A percentile compares a stretch with the other conserved stretches of the same genome.
These are phyloP conservation scores for Aaosphaeria arxii DNA, from an alignment of 2,329 filamentous ascomycete genomes.

Conservation along the genomic window DNA sequence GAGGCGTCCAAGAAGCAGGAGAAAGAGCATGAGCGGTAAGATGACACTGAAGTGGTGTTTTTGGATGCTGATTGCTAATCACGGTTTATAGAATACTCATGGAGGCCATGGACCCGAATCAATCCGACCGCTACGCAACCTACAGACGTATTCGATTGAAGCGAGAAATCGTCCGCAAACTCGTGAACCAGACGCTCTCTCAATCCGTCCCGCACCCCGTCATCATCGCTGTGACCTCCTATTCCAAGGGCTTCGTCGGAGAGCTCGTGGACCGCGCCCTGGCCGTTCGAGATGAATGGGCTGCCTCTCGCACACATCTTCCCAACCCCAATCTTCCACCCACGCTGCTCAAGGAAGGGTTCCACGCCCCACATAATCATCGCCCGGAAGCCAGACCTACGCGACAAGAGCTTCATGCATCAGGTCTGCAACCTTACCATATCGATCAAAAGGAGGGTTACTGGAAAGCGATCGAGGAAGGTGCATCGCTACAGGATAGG, in stretches of 20 bases:
- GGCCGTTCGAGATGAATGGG: slow-evolving; percentile 69
- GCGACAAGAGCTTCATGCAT: slow-evolving; percentile 22
- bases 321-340: slow-evolving; percentile 29
- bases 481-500: slow-evolving; percentile 22
- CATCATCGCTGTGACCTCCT: slow-evolving; percentile 71
- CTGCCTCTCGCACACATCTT: slow-evolving; percentile 44
- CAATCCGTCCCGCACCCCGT: slow-evolving; percentile 74
- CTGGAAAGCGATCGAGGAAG: slow-evolving; percentile 25
- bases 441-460: slow-evolving; percentile 18
- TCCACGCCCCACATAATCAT: slow-evolving; percentile 28
- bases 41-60: background rate
- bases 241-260: slow-evolving; percentile 74
- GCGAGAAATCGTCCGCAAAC: slow-evolving; percentile 67
- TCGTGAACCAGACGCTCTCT: slow-evolving; percentile 77
- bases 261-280: slow-evolving; percentile 72
- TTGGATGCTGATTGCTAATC: background rate
- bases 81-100: slow-evolving; percentile 52
- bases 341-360: slow-evolving; percentile 19
- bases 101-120: slow-evolving; percentile 62
- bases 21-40: slow-evolving; percentile 58
- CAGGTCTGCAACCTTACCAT: slow-evolving; percentile 22
- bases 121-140: slow-evolving; percentile 67
- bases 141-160: slow-evolving; percentile 69
- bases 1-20: slow-evolving; percentile 63
- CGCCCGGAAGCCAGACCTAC: slow-evolving; percentile 28